A percentile compares a stretch with the other conserved stretches of the same genome.
phyloP scores from a whole-genome alignment of 768 basidiomycete genomes.

The Trametes punicea region DNA sequence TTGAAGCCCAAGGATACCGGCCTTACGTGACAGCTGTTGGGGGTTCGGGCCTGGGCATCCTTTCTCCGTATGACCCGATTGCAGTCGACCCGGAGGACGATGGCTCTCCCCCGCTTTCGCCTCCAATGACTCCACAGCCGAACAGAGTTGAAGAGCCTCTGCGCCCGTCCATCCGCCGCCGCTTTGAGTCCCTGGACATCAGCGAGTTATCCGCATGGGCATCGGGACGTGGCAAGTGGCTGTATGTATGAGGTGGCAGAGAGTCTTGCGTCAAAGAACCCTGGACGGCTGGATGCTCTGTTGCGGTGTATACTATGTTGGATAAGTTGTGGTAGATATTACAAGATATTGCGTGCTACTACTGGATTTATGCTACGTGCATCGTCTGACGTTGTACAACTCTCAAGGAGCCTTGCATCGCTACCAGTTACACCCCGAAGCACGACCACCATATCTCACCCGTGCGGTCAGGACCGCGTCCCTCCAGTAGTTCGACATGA shows the following conservation, averaged over 20 bases:
- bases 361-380: not conserved
- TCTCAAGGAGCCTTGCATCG: not conserved
- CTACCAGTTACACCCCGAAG: conserved; percentile 9
- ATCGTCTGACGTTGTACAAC: not conserved
- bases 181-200: conserved; percentile 42
- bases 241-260: conserved; percentile 46
- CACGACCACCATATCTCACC: conserved; percentile 30
- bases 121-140: conserved; percentile 29
- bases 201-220: conserved; percentile 53
- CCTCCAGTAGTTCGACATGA: conserved; percentile 15
- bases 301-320: not conserved
- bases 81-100: not conserved
- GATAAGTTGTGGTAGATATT: not conserved
- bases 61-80: conserved; percentile 46
- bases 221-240: conserved; percentile 51
- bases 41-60: conserved; percentile 86
- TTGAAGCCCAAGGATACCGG: conserved; percentile 64
- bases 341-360: not conserved
- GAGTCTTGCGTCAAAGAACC: not conserved
- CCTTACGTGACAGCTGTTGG: conserved; percentile 93
- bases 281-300: not conserved
- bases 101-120: conserved; percentile 21
- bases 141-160: not conserved
- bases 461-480: conserved; percentile 6
- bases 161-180: conserved; percentile 29